Evolutionary conservation across 2,329 filamentous ascomycete genomes (phyloP), one percentile per base, ranked within the genome.

Genomic region (Penicillium thymicola): DNA sequence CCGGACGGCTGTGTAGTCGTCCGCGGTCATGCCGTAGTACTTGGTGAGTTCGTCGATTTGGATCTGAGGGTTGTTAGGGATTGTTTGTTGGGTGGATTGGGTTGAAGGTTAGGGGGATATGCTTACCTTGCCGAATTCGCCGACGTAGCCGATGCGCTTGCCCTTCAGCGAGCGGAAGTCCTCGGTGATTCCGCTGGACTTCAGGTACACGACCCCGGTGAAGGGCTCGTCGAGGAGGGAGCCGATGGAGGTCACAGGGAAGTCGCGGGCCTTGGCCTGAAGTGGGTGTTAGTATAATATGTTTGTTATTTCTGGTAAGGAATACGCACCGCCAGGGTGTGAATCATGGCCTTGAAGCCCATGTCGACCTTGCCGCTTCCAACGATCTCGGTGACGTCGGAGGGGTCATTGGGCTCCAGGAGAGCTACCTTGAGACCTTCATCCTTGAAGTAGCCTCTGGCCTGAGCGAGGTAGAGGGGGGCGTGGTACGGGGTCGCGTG

Each of bases 311-410:
- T 4, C 1, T 9, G 3, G 37, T 30, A 10, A 18, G n/a, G 14
- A 2, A 9, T 13, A 72, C 79, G 60, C 75, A 87, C 85, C 54
- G 88, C 88, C 58, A 92, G 82, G 9, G 88, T 91, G 69, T 92
- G 89, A 64, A 92, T 92, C 88, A 92, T 91, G 62, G 89, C 88
- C 75, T 91, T 92, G 82, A 89, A 90, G 43, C 88, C 89, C 68
- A 91, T 83, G 69, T 91, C 88, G 48, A 90, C 85, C 70, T 90
- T 90, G 59, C 85, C 86, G 54, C 82, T 86, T 57, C 89, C 89
- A 63, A 92, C 89, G 72, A 92, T 90, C 72, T 91, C 89, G 60
- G 89, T 92, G 60, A 92, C 89, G 79, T 92, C 89, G 67, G 87
- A 90, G 2, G 89, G 89, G 69, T 92, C 89, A 64, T 91, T 88